Percentiles rank a stretch among this genome's conserved stretches.
Evolutionary conservation across 1,284 basidiomycete species (phyloP).

Genomic region (Porphyrellus sp.): DNA sequence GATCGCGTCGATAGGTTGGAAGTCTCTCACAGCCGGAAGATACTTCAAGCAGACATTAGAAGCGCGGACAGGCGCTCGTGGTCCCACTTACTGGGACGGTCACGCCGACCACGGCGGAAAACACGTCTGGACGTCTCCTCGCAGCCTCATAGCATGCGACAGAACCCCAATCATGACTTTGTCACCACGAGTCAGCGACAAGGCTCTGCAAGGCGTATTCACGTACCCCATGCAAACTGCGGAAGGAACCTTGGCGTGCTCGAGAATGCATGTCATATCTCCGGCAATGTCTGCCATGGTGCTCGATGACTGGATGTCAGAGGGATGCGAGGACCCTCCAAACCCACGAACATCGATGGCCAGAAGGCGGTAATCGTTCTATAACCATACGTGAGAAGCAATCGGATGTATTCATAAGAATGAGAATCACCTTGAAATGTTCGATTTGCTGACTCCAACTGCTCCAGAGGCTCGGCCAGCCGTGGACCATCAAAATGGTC

Average conservation of each 20-base stretch:
- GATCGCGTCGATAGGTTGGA: constrained; percentile 45
- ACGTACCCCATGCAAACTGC: constrained; percentile 62
- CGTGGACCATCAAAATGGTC: constrained; percentile 65
- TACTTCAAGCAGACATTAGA: constrained; percentile 45
- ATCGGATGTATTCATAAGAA: neutral
- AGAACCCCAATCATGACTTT: constrained; percentile 71
- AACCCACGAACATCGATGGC: constrained; percentile 65
- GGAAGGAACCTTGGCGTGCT: constrained; percentile 44
- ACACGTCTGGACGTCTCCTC: constrained; percentile 58
- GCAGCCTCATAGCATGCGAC: constrained; percentile 64
- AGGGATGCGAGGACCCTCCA: constrained; percentile 61
- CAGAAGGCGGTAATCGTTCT: constrained; percentile 49
- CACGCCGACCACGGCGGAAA: constrained; percentile 57
- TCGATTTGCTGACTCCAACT: constrained; percentile 67
- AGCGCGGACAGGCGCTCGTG: neutral
- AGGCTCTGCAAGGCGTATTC: neutral
- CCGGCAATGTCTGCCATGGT: constrained; percentile 56
- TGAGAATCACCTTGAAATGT: constrained; percentile 48
- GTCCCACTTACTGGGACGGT: constrained; percentile 50
- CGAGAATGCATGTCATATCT: constrained; percentile 60
- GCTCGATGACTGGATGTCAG: constrained; percentile 55
- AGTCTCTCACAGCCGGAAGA: constrained; percentile 45
- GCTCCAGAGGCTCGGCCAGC: constrained; percentile 73
- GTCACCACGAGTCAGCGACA: neutral
- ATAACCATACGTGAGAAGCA: neutral